Conservation (phyloP, 2,329 filamentous ascomycete genomes). For the Hypoxylon sp. region DNA sequence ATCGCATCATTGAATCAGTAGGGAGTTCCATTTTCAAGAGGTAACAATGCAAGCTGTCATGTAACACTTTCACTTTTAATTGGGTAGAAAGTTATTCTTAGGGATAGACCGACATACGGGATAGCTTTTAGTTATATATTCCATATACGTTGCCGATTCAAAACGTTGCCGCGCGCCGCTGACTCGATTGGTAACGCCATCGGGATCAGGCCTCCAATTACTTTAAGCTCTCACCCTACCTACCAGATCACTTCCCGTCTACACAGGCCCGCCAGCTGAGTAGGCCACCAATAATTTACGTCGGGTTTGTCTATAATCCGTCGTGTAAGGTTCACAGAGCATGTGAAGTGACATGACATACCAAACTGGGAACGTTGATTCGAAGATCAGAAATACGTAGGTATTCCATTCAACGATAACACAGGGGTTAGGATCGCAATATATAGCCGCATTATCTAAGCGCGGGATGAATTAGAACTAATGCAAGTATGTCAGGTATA, state of each 20-base stretch:
- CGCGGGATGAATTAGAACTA: neutral
- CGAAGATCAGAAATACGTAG: neutral
- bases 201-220: neutral
- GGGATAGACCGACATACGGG: neutral
- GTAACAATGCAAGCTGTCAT: neutral
- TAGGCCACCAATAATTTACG: conserved; percentile 1
- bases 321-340: neutral
- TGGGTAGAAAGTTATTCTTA: neutral
- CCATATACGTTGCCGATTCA: no score
- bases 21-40: conserved; percentile 5
- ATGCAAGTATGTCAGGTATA: neutral
- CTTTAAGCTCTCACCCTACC: neutral
- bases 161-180: neutral
- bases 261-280: neutral
- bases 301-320: neutral
- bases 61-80: neutral
- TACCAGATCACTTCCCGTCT: neutral
- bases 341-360: neutral
- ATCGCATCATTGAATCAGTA: neutral
- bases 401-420: neutral
- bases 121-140: neutral
- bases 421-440: conserved; percentile 10
- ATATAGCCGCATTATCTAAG: neutral
- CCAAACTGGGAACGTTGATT: conserved; percentile 1
- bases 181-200: neutral